Base-by-base conservation (phyloP, 1,139 yeast genomes). In the Geotrichum siamense region DNA sequence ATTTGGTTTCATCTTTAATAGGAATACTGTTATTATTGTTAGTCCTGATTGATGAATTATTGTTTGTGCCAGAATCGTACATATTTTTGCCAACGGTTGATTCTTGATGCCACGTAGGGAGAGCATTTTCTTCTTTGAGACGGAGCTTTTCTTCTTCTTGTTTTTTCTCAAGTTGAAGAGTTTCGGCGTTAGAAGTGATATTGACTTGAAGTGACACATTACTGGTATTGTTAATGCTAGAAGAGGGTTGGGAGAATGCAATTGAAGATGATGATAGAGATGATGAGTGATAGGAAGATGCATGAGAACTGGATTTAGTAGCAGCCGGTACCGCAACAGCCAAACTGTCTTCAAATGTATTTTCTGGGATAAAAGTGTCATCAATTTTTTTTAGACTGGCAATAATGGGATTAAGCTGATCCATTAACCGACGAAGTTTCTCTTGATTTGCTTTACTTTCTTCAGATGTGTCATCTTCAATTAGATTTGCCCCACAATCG, bases 61-160 rank as follows among this genome's bases (percentile, higher is more conserved):
- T 20, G n/a, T 19, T 35, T 30, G 35, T 42, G 26, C 32, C 42
- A 5, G 35, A 40, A 13, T 37, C 34, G 33, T 44, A 44, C 44
- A 44, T 44, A 22, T 36, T 34, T 28, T 44, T 44, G 21, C 94
- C 96, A 51, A 91, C 93, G 0, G 98, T 87, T 57, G 93, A 79
- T 54, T 81, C 81, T 53, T 82, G 76, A 61, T 91, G 96, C 99
- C 99, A 91, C 20, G 94, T 80, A 9, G 99, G 98, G 54, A 91
- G 71, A 1, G 96, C 96, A 61, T 93, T 91, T 63, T 89, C 96
- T 59, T 84, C 83, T 60, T 89, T 65, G 38, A 57, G 57, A 28
- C 64, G 55, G 32, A 58, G 75, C 61, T 82, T 84, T 73, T 79
- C 77, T 71, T 79, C 74, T 52, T 72, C 76, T 55, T 81, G 89